Evolutionary conservation across 352 stramenopile species (phyloP), one percentile per base, ranked within the genome.

Genomic region (Phytopythium delawarense): DNA sequence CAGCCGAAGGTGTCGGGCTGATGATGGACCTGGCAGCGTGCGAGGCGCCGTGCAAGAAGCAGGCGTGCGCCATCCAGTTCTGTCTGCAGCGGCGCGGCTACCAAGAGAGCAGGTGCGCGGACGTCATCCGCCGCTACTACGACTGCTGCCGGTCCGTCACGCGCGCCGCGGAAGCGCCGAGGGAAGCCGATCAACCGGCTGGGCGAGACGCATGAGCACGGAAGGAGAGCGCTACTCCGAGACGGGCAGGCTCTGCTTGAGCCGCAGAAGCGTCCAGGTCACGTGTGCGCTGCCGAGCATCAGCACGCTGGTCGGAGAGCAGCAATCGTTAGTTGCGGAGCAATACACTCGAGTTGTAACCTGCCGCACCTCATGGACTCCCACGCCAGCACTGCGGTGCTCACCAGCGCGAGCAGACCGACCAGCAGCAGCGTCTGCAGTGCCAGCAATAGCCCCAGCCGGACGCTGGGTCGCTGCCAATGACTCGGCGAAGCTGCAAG

Each of bases 41-140:
- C 64, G 74, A 91, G 65, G 71, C 67, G 9, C 54, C 72, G 39
- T 95, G 87, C 66, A 85, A 85, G 72, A 78, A 85, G 61, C 74
- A 89, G 21, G 87, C 84, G 20, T 95, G 84, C 52, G 81, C 81
- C 48, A 93, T 93, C 71, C 87, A 95, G 71, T 79, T 80, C 62
- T 95, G 87, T 74, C 71, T 95, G 39, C 76, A 90, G 74, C 82
- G 78, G 20, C 70, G 67, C 51, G 71, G 72, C 28, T 93, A 95
- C 60, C 82, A 95, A 62, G 83, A 95, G 63, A 81, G 45, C 66
- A 79, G 74, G 54, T 95, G 87, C 65, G 57, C 65, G 18, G 70
- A 68, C 11, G 67, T 79, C 28, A 91, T 95, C 56, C 65, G 87
- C 50, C 72, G 72, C 15, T 93, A 91, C 62, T 89, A 87, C 59